Conservation (phyloP, 495 filamentous ascomycete genomes). For the Barbatosphaeria neglecta region DNA sequence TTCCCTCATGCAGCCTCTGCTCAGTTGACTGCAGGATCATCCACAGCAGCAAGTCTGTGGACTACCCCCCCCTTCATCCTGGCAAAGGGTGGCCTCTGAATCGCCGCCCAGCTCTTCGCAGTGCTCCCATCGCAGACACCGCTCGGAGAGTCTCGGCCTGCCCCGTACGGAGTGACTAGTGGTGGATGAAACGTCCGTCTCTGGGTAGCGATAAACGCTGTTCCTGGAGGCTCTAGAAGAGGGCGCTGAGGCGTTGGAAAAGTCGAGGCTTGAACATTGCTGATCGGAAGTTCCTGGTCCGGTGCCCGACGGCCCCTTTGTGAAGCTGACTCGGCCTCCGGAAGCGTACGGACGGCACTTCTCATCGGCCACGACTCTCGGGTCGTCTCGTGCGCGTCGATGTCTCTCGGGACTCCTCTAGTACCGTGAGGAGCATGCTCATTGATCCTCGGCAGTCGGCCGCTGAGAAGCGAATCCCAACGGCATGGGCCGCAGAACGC, state of each 20-base stretch:
- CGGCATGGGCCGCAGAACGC: neutral
- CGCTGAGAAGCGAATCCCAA: too few species aligned
- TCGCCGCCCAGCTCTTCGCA: too few species aligned
- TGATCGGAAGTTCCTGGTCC: neutral
- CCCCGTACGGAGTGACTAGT: too few species aligned
- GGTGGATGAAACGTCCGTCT: too few species aligned
- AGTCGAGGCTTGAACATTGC: too few species aligned
- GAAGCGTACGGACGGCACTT: neutral
- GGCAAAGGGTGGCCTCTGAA: neutral
- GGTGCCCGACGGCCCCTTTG: neutral
- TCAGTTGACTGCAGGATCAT: constrained; percentile 32
- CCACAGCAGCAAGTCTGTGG: constrained; percentile 27
- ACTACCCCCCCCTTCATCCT: constrained; percentile 9
- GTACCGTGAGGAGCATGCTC: neutral
- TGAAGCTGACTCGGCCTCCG: neutral
- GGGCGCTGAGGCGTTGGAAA: too few species aligned
- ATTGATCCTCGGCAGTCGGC: too few species aligned
- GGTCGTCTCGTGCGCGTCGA: neutral
- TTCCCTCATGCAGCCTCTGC: constrained; percentile 25
- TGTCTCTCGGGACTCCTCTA: neutral
- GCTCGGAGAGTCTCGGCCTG: too few species aligned
- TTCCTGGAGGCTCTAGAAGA: too few species aligned
- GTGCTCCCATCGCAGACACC: too few species aligned
- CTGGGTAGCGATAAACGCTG: too few species aligned
- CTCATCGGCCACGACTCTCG: neutral